phyloP scores from a whole-genome alignment of 768 basidiomycete species.

The Lentinula guzmanii region DNA sequence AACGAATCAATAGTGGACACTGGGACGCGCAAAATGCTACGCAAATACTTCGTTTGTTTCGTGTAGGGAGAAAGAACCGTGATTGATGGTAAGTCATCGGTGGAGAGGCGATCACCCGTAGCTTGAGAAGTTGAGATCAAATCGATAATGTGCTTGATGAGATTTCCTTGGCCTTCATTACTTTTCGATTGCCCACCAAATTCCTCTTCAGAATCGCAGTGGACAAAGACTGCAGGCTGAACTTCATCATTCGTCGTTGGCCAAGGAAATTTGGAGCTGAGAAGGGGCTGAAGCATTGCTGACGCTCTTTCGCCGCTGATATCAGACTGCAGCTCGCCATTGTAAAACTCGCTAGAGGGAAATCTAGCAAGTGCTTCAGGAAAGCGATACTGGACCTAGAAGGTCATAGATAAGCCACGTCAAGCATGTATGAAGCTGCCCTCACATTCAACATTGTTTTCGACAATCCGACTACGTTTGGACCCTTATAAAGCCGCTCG shows the following conservation, averaged over 20 bases:
- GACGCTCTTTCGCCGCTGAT: slow-evolving; percentile 24
- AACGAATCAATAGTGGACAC: slow-evolving; percentile 57
- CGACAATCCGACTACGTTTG: slow-evolving; percentile 25
- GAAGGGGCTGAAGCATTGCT: slow-evolving; percentile 30
- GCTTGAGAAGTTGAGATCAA: slow-evolving; percentile 22
- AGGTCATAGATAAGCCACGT: neutral
- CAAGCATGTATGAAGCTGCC: neutral
- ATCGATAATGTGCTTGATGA: slow-evolving; percentile 41
- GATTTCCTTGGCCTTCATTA: slow-evolving; percentile 51
- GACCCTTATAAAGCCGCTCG: slow-evolving; percentile 49
- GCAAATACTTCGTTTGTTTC: slow-evolving; percentile 46
- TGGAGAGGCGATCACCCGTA: neutral
- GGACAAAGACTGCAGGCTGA: slow-evolving; percentile 52
- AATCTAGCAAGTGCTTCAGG: slow-evolving; percentile 51
- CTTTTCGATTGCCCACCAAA: slow-evolving; percentile 54
- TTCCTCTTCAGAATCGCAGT: slow-evolving; percentile 53
- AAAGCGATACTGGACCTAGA: slow-evolving; percentile 59
- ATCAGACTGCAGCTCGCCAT: slow-evolving; percentile 44
- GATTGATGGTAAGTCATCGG: slow-evolving; percentile 15
- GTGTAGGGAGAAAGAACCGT: slow-evolving; percentile 57
- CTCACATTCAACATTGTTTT: slow-evolving; percentile 60
- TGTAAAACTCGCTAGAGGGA: slow-evolving; percentile 61
- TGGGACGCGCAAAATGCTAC: slow-evolving; percentile 29
- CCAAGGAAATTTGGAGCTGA: slow-evolving; percentile 50
- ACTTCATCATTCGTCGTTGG: slow-evolving; percentile 28